These are phyloP conservation scores for Oryza australiensis DNA, from an alignment of 176 grass and related monocot species.

Conservation along the genomic window DNA sequence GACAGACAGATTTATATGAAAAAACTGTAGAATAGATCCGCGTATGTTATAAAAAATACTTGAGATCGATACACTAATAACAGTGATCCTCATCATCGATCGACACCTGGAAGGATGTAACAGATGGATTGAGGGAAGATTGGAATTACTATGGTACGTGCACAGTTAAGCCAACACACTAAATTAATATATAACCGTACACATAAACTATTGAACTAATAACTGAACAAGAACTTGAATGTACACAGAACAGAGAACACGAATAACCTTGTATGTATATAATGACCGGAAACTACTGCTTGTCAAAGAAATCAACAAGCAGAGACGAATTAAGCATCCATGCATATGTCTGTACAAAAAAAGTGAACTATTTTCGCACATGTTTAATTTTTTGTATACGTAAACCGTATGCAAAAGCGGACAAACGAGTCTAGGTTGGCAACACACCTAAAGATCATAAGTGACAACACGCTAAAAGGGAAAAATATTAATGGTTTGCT, in stretches of 20 bases:
- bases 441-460: neutral
- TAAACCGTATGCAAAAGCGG: constrained; percentile 1
- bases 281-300: too few species aligned
- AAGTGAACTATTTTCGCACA: neutral
- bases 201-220: neutral
- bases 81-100: too few species aligned
- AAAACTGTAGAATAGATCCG: too few species aligned
- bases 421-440: constrained; percentile 23
- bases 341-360: constrained; percentile 9
- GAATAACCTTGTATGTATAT: neutral
- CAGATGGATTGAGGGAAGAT: too few species aligned
- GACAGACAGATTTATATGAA: too few species aligned
- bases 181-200: neutral
- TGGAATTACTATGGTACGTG: neutral
- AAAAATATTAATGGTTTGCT: constrained; percentile 26
- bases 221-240: neutral
- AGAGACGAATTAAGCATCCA: neutral
- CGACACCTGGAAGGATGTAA: too few species aligned
- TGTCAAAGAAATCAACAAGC: constrained; percentile 20
- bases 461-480: constrained; percentile 1
- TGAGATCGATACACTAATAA: too few species aligned
- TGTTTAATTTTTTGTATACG: neutral
- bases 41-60: too few species aligned
- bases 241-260: neutral
- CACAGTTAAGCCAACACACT: neutral